Conservation (phyloP, 495 filamentous ascomycete genomes). For the Apiosordaria backusii region DNA sequence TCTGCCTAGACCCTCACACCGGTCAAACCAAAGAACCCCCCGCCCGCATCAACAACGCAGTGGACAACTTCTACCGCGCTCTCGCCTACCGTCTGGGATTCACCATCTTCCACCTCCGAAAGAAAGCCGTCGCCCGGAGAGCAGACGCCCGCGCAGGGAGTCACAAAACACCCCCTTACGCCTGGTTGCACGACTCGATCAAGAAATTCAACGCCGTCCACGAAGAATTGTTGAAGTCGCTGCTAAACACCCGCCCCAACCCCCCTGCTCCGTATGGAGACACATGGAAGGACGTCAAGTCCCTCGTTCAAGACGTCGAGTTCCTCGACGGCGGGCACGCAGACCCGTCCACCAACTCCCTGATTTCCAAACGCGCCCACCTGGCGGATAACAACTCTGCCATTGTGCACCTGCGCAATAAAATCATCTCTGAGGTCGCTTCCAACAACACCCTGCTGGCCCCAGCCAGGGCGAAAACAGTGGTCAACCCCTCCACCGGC, state of each 20-base stretch:
- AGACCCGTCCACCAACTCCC: background rate
- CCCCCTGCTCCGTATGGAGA: background rate
- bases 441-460: slow-evolving; percentile 28
- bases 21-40: background rate
- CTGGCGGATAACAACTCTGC: background rate
- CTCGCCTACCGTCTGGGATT: slow-evolving; percentile 28
- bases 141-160: background rate
- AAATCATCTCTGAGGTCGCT: slow-evolving; percentile 26
- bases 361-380: slow-evolving; percentile 2
- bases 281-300: background rate
- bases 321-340: background rate
- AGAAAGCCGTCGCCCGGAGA: background rate
- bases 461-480: slow-evolving; percentile 12
- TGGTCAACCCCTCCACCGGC: slow-evolving; percentile 4
- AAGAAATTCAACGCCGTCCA: background rate
- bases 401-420: slow-evolving; percentile 9
- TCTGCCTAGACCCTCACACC: background rate
- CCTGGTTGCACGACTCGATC: background rate
- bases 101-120: slow-evolving; percentile 17
- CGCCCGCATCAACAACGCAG: background rate
- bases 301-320: background rate
- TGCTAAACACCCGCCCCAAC: background rate
- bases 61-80: slow-evolving; percentile 25
- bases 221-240: background rate
- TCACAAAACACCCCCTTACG: background rate